Evolutionary conservation across 164 flowering plant species (phyloP), one percentile per base, ranked within the genome.

Genomic region (Vitis riparia): DNA sequence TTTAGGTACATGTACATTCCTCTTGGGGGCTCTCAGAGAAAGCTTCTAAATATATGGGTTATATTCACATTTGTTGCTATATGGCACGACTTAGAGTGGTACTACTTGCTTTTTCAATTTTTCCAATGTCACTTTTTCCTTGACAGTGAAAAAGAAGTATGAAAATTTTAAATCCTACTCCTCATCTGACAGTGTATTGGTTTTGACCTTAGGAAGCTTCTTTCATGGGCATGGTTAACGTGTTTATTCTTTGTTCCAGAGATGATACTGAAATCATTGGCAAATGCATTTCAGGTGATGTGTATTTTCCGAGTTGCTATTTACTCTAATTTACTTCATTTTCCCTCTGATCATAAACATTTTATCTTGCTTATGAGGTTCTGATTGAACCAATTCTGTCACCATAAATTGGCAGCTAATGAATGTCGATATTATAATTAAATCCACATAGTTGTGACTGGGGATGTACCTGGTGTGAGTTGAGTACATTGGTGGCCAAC

Each of bases 11-110:
- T 95, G 77, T 95, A 95, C 75, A 91, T 95, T 75, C 99, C 99
- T 74, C 92, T 95, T 66, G 99, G 99, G 52, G 99, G 99, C 68
- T 82, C 97, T 65, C 80, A 56, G 69, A 88, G 82, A 75, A 95
- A 95, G 87, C 82, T 90, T 32, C 83, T 91, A 30, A 95, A 89
- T 75, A 83, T 95, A 51, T 95, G 98, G 99, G 85, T 87, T 80
- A 71, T 95, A 76, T 95, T 95, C 90, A 89, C 99, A 59, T 95
- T 93, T 85, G 99, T 95, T n/a, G 99, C 99, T 48, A 63, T 95
- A 55, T 95, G 99, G 99, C 99, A 95, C 78, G 99, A 95, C 76
- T 74, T 95, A 67, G 98, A 95, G 65, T 95, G 99, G 99, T 95
- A 91, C 44, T 55, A 53, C 19, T 57, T 9, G 62, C 68, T 70